These are phyloP conservation scores for Plasmodium vivax DNA, from an alignment of 169 alveolate genomes.

Conservation along the genomic window DNA sequence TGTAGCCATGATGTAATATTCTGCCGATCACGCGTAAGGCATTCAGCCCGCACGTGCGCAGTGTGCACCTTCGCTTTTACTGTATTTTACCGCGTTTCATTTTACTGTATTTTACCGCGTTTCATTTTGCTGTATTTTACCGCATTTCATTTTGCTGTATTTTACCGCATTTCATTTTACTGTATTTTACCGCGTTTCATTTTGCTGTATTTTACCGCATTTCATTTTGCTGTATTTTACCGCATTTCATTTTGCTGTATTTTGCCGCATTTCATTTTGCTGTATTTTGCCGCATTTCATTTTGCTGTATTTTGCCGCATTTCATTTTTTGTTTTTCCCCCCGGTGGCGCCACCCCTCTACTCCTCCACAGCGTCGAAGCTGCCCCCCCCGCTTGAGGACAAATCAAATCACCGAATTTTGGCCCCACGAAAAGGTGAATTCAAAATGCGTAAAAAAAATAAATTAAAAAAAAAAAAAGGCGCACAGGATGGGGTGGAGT, in stretches of 20 bases:
- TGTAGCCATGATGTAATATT: not conserved
- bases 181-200: no score
- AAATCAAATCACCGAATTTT: slow-evolving; percentile 13
- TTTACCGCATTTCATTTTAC: no score
- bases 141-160: no score
- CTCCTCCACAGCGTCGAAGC: not conserved
- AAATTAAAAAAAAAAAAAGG: not conserved
- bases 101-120: no score
- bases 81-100: no score
- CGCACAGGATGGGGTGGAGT: not conserved
- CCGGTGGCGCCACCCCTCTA: not conserved
- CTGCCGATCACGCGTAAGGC: not conserved
- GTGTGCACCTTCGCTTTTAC: not conserved
- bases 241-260: no score
- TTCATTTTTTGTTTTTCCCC: not conserved
- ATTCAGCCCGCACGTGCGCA: not conserved
- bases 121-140: no score
- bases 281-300: no score
- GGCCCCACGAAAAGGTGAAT: slow-evolving; percentile 10
- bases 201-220: no score
- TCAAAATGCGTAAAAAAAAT: not conserved
- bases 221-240: no score
- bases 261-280: no score
- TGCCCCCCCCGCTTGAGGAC: not conserved
- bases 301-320: not conserved